Conservation (phyloP, 345 rosid species). For the Triadica sebifera region DNA sequence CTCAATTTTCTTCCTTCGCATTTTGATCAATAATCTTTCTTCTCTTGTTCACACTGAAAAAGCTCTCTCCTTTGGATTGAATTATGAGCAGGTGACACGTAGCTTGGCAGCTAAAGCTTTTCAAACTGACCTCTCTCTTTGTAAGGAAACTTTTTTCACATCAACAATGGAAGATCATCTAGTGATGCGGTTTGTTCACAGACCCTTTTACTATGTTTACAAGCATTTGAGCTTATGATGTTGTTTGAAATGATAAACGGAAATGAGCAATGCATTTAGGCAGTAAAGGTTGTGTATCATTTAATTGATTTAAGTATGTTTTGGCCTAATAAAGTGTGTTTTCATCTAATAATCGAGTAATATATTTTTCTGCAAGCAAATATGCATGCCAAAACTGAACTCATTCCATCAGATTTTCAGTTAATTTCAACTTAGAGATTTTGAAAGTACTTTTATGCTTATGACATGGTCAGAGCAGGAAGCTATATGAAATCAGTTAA, state of each 20-base stretch:
- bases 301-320: background rate
- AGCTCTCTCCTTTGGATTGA: background rate
- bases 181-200: constrained; percentile 55
- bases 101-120: constrained; percentile 91
- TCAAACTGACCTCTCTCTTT: constrained; percentile 75
- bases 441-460: background rate
- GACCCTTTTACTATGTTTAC: constrained; percentile 5
- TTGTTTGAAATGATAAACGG: constrained; percentile 20
- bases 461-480: background rate
- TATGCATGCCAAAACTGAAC: background rate
- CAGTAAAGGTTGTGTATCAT: background rate
- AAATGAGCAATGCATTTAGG: background rate
- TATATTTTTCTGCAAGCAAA: background rate
- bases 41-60: background rate
- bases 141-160: constrained; percentile 84
- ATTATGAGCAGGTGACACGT: constrained; percentile 60
- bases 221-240: constrained; percentile 1
- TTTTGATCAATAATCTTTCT: background rate
- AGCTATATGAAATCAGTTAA: background rate
- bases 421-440: background rate
- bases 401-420: no score
- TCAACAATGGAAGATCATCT: constrained; percentile 69
- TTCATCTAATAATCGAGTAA: background rate
- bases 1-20: background rate
- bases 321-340: background rate